Base-by-base conservation (phyloP, 2,329 filamentous ascomycete genomes). In the Aureobasidium sp. region DNA sequence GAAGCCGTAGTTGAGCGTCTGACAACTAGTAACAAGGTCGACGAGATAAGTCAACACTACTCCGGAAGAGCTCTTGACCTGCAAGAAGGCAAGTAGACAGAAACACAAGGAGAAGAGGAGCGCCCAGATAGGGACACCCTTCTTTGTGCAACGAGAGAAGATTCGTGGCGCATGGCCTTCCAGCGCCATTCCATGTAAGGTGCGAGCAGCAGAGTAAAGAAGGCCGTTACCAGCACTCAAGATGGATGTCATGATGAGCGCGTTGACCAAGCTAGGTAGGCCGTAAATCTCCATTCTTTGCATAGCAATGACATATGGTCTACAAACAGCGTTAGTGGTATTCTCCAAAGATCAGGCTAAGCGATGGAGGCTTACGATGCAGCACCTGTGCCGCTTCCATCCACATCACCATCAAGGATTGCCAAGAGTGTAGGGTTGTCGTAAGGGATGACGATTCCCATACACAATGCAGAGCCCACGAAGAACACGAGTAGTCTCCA, bases 101-200 rank as follows among this genome's bases (percentile, higher is more conserved):
- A 75, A 75, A 61, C 70, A 60, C 69, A 75, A 72, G 57, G 81
- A 79, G 6, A 84, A 66, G 37, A 64, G 67, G 71, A 85, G 83
- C 68, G 79, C 82, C 69, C 79, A 85, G 66, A 86, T 79, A 11
- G 84, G 84, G 0, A 86, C 83, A 68, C 86, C 86, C 12, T 80
- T 79, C 66, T 76, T 79, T 11, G 81, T 88, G 69, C 80, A 84
- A 70, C 82, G 80, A 64, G 78, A 77, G 24, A 88, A 77, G 68
- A 87, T 70, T 49, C 73, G 75, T 0, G 81, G 81, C 0, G 81
- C 81, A 45, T 78, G 74, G 15, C 81, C 80, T 63, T 83, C 79
- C 3, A 82, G 74, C 1, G 81, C 75, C 24, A 84, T 72, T 24
- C 79, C 76, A 70, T 83, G 82, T 44, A 83, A 69, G 49, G 76